A percentile compares a stretch with the other conserved stretches of the same genome.
These are phyloP conservation scores for Lophiotrema nucula DNA, from an alignment of 495 filamentous ascomycete genomes.

Conservation along the genomic window DNA sequence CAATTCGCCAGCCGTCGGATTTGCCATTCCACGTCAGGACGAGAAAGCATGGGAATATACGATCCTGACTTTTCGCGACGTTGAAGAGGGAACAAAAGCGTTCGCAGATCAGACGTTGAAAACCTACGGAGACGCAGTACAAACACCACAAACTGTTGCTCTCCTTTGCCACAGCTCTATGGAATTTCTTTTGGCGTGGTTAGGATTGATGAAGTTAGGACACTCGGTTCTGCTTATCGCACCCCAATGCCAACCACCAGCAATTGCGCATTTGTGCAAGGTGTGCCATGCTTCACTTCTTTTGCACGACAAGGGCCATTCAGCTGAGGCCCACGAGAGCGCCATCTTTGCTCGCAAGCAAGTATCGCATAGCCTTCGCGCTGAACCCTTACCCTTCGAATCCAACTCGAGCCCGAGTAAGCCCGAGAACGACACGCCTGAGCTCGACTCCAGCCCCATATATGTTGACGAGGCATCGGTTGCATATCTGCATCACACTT, in stretches of 20 bases:
- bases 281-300: slow-evolving; percentile 39
- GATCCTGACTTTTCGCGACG: slow-evolving; percentile 38
- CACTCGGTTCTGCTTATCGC: slow-evolving; percentile 53
- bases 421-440: too few relatives aligned
- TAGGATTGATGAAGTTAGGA: slow-evolving; percentile 52
- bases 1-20: slow-evolving; percentile 47
- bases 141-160: slow-evolving; percentile 40
- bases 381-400: too few relatives aligned
- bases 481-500: slow-evolving; percentile 41
- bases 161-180: slow-evolving; percentile 51
- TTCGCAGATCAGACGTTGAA: slow-evolving; percentile 14
- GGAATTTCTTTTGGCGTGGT: slow-evolving; percentile 53
- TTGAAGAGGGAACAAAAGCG: slow-evolving; percentile 10
- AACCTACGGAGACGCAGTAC: neutral
- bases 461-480: slow-evolving; percentile 24
- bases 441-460: too few relatives aligned
- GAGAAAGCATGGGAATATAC: slow-evolving; percentile 20
- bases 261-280: slow-evolving; percentile 49
- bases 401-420: too few relatives aligned
- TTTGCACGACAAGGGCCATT: slow-evolving; percentile 37
- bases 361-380: too few relatives aligned
- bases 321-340: too few relatives aligned
- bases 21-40: slow-evolving; percentile 34
- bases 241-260: slow-evolving; percentile 49
- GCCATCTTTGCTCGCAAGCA: too few relatives aligned